Evolutionary conservation across 305 asterid species (phyloP).

Genomic region (Fraxinus velutina): DNA sequence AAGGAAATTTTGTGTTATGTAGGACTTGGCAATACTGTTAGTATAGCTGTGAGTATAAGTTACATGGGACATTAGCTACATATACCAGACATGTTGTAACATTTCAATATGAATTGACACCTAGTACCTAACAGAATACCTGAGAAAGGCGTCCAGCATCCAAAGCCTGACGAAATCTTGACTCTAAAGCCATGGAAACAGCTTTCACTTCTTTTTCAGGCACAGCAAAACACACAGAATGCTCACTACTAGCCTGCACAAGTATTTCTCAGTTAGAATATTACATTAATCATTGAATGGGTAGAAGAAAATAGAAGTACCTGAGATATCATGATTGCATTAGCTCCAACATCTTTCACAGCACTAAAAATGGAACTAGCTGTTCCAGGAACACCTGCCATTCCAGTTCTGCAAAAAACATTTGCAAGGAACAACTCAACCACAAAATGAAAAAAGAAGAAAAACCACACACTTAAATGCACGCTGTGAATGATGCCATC

Average conservation of each 20-base stretch:
- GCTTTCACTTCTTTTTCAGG: constrained; percentile 92
- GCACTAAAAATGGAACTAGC: constrained; percentile 83
- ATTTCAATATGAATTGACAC: background rate
- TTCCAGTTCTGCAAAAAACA: constrained; percentile 76
- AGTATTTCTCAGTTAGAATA: constrained; percentile 18
- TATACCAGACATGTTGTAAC: background rate
- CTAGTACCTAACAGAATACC: constrained; percentile 37
- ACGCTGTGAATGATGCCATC: background rate
- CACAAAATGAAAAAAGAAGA: constrained; percentile 7
- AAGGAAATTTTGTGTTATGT: background rate
- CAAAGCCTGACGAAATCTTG: constrained; percentile 84
- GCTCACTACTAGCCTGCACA: constrained; percentile 95
- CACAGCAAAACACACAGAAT: constrained; percentile 97
- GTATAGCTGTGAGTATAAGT: background rate
- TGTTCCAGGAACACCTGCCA: constrained; percentile 99
- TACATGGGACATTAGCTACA: background rate
- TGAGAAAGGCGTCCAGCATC: constrained; percentile 97
- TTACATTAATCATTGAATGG: background rate
- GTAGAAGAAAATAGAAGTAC: constrained; percentile 32
- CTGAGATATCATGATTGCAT: constrained; percentile 97
- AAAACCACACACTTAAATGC: background rate
- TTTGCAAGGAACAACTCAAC: constrained; percentile 20
- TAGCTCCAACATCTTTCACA: constrained; percentile 94
- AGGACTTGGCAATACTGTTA: background rate
- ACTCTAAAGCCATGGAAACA: constrained; percentile 78